phyloP scores from a whole-genome alignment of 2,329 filamentous ascomycete genomes.

The Zymoseptoria pseudotritici region DNA sequence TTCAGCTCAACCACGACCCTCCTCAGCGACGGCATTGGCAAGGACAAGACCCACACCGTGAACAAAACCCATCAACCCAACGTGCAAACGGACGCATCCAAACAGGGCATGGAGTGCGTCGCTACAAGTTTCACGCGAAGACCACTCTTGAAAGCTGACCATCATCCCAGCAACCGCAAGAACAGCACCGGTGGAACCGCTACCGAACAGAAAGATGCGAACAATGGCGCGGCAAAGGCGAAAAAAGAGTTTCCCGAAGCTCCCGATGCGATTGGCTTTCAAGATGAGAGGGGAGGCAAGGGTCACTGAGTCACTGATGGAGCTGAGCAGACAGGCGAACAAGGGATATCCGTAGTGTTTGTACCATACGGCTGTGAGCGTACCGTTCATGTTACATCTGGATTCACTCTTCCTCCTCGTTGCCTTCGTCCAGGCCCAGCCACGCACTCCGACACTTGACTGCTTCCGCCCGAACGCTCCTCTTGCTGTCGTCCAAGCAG shows the following conservation, averaged over 20 bases:
- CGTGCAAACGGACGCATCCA: slow-evolving; percentile 15
- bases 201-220: slow-evolving; percentile 32
- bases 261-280: slow-evolving; percentile 44
- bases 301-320: slow-evolving; percentile 20
- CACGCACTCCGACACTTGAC: slow-evolving; percentile 55
- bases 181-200: slow-evolving; percentile 35
- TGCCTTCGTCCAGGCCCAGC: slow-evolving; percentile 51
- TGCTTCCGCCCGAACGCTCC: slow-evolving; percentile 55
- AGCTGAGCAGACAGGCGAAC: background rate
- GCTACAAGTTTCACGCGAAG: background rate
- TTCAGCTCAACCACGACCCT: slow-evolving; percentile 13
- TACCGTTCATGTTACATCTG: background rate
- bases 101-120: slow-evolving; percentile 17
- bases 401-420: slow-evolving; percentile 43
- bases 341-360: background rate
- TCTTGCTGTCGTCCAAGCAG: slow-evolving; percentile 56
- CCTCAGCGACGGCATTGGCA: slow-evolving; percentile 10
- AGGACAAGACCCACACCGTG: slow-evolving; percentile 19
- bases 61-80: slow-evolving; percentile 22
- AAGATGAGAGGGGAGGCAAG: slow-evolving; percentile 44
- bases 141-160: background rate
- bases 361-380: background rate
- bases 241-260: slow-evolving; percentile 44
- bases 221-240: slow-evolving; percentile 32
- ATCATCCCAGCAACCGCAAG: slow-evolving; percentile 21